Evolutionary conservation across 805 yeast species (phyloP), one percentile per base, ranked within the genome.

Genomic region (Ogataea parapolymorpha): DNA sequence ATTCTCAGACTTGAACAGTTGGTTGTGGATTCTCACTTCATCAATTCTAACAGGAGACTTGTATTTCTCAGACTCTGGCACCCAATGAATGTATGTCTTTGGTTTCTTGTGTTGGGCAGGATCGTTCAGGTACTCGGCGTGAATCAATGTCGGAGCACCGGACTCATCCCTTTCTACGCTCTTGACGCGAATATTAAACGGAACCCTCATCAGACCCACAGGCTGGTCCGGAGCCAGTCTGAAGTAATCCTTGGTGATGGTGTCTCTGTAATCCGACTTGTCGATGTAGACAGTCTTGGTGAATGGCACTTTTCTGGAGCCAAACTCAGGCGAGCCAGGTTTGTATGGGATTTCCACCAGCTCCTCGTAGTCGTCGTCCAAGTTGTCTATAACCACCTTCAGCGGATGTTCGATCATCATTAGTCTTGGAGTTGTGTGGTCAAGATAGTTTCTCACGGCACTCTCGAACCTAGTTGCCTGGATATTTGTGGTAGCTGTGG

Each of bases 81-180:
- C 81, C 99, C 99, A 93, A 68, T 93, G 99, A 58, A 93, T 89
- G 61, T 73, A 93, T 8, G 99, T 90, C 77, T 91, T 93, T 59
- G 99, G 99, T 61, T 86, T 88, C 63, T 72, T 76, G 50, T 70
- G 70, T 41, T 67, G 68, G 12, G 61, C 59, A 15, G 70, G 63
- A 41, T 77, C 86, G 48, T 78, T 79, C 59, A 89, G 85, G 59
- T 91, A 93, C 55, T 82, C 77, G 37, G 85, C 96, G 53, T 82
- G 81, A 43, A 93, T 77, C 65, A 77, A 79, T 15, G 70, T 69
- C 39, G 90, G 77, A 35, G 76, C 70, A 15, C 95, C 96, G 12
- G 65, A 49, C 0, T 62, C 52, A 53, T 82, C 82, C 54, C 71
- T 79, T 49, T 82, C 87, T 42, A 80, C 75, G 38, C 80, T 73